These are phyloP conservation scores for Podaxis sp. DNA, from an alignment of 768 basidiomycete genomes.

Conservation along the genomic window DNA sequence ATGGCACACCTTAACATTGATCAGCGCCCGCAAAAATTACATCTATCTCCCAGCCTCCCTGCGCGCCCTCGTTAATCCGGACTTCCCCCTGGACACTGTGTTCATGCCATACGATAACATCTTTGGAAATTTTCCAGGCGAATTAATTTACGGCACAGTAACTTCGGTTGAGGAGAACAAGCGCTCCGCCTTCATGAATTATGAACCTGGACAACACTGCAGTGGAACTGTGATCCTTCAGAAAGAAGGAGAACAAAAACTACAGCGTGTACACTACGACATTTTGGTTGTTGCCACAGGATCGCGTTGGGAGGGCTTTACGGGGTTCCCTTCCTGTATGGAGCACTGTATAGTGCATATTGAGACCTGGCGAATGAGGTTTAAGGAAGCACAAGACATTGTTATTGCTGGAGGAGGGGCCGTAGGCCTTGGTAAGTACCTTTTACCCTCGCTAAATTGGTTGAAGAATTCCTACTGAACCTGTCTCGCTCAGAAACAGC, in stretches of 20 bases:
- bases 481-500: conserved; percentile 20
- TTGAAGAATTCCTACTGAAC: conserved; percentile 6
- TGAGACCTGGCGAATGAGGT: conserved; percentile 22
- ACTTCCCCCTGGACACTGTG: conserved; percentile 29
- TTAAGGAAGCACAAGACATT: conserved; percentile 25
- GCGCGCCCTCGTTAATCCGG: conserved; percentile 46
- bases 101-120: conserved; percentile 24
- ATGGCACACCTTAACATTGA: conserved; percentile 48
- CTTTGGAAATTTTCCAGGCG: conserved; percentile 29
- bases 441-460: background rate
- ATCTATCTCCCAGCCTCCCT: conserved; percentile 47
- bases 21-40: conserved; percentile 47
- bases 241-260: background rate
- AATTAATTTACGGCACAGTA: conserved; percentile 36
- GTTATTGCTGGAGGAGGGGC: conserved; percentile 29
- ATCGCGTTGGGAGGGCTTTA: conserved; percentile 42
- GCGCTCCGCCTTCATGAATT: conserved; percentile 32
- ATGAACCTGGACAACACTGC: conserved; percentile 37
- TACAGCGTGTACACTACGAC: conserved; percentile 32
- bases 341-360: conserved; percentile 19
- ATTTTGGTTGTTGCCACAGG: conserved; percentile 61
- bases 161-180: conserved; percentile 26
- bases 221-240: conserved; percentile 12
- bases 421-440: conserved; percentile 25
- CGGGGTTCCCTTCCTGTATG: conserved; percentile 29